Evolutionary conservation across 1,284 basidiomycete genomes (phyloP).

Genomic region (Sanguinoderma infundibulare): DNA sequence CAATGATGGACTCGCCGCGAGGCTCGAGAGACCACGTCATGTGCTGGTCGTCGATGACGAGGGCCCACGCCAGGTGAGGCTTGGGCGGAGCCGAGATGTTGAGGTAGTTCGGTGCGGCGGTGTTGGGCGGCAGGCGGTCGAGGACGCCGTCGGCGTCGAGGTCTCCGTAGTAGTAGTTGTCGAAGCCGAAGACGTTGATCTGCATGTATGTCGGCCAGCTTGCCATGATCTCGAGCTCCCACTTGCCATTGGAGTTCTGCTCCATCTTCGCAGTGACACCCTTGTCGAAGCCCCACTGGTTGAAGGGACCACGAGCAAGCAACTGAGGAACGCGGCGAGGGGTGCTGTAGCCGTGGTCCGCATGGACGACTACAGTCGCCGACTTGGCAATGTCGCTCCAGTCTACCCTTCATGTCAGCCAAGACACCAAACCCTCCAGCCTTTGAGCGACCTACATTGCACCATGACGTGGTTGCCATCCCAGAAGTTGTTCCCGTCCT

Average conservation of each 20-base stretch:
- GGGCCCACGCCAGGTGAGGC: conserved; percentile 85
- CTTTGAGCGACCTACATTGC: conserved; percentile 65
- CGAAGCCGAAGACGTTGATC: conserved; percentile 86
- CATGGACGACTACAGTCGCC: conserved; percentile 72
- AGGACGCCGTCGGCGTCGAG: conserved; percentile 84
- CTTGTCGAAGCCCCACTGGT: conserved; percentile 88
- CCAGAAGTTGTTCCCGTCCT: conserved; percentile 71
- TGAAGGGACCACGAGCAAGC: conserved; percentile 86
- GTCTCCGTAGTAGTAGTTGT: conserved; percentile 92
- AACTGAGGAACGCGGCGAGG: conserved; percentile 85
- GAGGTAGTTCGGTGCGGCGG: conserved; percentile 82
- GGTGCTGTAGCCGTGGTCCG: conserved; percentile 66
- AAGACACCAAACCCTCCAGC: not conserved
- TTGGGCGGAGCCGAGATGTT: conserved; percentile 86
- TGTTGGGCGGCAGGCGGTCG: conserved; percentile 89
- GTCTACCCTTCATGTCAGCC: conserved; percentile 49
- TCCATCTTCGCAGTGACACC: conserved; percentile 74
- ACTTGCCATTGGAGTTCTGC: conserved; percentile 56
- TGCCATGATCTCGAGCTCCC: conserved; percentile 86
- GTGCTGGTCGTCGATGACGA: conserved; percentile 77
- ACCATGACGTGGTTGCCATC: conserved; percentile 83
- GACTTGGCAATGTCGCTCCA: conserved; percentile 74
- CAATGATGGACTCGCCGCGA: conserved; percentile 79
- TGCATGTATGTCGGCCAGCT: conserved; percentile 88
- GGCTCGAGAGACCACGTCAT: conserved; percentile 82